These are phyloP conservation scores for Tetratostichococcus sp. DNA, from an alignment of 139 green algal species.

Conservation along the genomic window DNA sequence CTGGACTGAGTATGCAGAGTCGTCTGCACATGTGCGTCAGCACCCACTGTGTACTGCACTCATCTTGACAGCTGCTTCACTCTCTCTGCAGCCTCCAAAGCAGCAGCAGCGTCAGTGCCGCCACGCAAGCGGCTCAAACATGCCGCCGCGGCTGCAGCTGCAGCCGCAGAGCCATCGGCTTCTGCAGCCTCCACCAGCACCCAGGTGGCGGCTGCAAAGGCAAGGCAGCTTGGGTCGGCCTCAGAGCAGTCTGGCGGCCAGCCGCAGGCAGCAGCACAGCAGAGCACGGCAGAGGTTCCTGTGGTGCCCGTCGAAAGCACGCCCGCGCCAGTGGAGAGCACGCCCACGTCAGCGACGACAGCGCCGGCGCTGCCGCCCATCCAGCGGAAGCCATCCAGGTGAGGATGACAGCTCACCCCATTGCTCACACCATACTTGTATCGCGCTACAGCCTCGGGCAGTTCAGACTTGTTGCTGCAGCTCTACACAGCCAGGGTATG, in stretches of 20 bases:
- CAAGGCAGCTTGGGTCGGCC: neutral
- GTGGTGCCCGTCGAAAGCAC: neutral
- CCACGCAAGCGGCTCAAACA: slow-evolving; percentile 21
- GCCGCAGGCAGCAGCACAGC: neutral
- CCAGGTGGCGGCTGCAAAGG: neutral
- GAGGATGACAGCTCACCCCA: neutral
- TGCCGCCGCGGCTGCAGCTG: neutral
- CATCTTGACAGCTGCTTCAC: no score
- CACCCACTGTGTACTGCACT: no score
- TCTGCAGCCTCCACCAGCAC: neutral
- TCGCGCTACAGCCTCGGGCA: no score
- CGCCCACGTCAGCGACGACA: neutral
- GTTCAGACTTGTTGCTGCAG: no score
- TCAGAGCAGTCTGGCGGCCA: neutral
- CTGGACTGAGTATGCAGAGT: no score
- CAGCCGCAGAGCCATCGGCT: neutral
- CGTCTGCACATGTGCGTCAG: no score
- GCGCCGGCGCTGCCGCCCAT: neutral
- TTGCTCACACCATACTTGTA: no score
- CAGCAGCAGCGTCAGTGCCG: slow-evolving; percentile 3
- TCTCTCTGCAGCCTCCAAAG: neutral
- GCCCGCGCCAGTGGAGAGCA: neutral
- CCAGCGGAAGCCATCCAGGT: neutral
- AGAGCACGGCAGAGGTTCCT: neutral
- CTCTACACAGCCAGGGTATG: no score